These are phyloP conservation scores for Solanum sejunctum DNA, from an alignment of 257 asterid genomes.

Conservation along the genomic window DNA sequence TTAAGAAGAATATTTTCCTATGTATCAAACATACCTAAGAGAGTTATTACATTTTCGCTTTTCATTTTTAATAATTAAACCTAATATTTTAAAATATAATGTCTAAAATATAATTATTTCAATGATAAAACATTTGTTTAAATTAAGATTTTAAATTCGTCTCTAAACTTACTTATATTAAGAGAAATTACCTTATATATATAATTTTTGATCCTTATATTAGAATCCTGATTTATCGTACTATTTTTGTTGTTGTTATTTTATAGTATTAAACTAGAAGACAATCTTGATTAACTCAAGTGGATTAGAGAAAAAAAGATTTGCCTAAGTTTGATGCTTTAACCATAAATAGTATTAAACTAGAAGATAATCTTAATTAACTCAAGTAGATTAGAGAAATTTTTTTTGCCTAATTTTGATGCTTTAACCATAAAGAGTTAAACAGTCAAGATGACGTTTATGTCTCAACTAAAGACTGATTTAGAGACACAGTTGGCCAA, in stretches of 20 bases:
- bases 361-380: not conserved
- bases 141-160: not conserved
- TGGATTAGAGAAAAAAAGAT: not conserved
- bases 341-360: constrained; percentile 18
- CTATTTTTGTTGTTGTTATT: not conserved
- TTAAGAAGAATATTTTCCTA: too few species aligned
- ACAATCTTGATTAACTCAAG: not conserved
- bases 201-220: not conserved
- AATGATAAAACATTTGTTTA: not conserved
- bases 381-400: not conserved
- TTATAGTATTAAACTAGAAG: not conserved
- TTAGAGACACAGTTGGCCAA: constrained; percentile 10
- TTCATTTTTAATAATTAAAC: not conserved
- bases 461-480: constrained; percentile 37
- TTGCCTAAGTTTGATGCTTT: constrained; percentile 21
- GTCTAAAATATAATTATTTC: not conserved
- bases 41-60: too few species aligned
- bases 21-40: too few species aligned
- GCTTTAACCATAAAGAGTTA: constrained; percentile 29
- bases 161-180: not conserved
- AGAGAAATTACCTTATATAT: not conserved
- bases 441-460: constrained; percentile 39
- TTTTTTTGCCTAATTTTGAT: constrained; percentile 11
- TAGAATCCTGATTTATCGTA: not conserved
- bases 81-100: not conserved